These are phyloP conservation scores for Zarea fungicola DNA, from an alignment of 2,329 filamentous ascomycete species.

Conservation along the genomic window DNA sequence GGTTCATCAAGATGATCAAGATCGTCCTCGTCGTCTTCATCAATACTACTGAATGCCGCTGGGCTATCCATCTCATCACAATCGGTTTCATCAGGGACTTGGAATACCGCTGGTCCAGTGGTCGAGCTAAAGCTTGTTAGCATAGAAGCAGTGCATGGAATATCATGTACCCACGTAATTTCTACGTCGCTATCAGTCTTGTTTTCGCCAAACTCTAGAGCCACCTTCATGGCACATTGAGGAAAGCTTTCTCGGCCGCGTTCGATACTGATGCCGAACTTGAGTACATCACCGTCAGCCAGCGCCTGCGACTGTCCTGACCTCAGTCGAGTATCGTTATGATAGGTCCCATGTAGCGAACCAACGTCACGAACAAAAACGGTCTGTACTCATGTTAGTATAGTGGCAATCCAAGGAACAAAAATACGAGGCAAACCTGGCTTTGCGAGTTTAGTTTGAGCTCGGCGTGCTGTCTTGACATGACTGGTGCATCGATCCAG, in stretches of 20 bases:
- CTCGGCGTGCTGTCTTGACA: slow-evolving; percentile 63
- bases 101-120: slow-evolving; percentile 30
- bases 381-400: slow-evolving; percentile 31
- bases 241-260: slow-evolving; percentile 30
- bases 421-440: slow-evolving; percentile 34
- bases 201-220: slow-evolving; percentile 24
- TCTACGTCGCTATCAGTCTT: background rate
- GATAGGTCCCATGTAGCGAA: slow-evolving; percentile 50
- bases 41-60: slow-evolving; percentile 20
- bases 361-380: slow-evolving; percentile 41
- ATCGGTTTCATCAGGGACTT: slow-evolving; percentile 39
- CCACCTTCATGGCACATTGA: slow-evolving; percentile 33
- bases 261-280: slow-evolving; percentile 33
- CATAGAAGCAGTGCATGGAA: background rate
- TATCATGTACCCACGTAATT: background rate
- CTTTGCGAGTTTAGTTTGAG: slow-evolving; percentile 38
- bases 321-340: slow-evolving; percentile 30
- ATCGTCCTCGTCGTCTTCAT: slow-evolving; percentile 18
- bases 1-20: too few species aligned
- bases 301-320: slow-evolving; percentile 18
- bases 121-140: slow-evolving; percentile 19
- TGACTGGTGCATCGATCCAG: slow-evolving; percentile 66
- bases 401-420: background rate
- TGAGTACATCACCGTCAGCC: slow-evolving; percentile 26
- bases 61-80: slow-evolving; percentile 3